A percentile compares a stretch with the other conserved stretches of the same genome.
Conservation (phyloP, 371 early-diverging fungal genomes). For the Choanephora cucurbitarum region DNA sequence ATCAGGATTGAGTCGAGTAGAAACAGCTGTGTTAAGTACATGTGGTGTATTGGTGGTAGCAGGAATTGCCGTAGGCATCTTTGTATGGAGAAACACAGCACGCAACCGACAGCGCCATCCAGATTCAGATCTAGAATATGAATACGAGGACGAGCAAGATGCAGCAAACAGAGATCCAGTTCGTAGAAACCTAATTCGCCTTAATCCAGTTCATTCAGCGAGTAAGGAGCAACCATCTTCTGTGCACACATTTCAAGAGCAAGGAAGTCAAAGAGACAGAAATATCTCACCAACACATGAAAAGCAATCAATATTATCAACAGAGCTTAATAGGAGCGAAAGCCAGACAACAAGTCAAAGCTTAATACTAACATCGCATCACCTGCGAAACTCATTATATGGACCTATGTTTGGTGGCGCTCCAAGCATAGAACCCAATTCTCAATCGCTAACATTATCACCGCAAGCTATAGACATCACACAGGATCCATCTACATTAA, state of each 20-base stretch:
- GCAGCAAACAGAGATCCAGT: neutral
- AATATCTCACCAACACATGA: neutral
- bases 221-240: no score
- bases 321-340: no score
- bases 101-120: neutral
- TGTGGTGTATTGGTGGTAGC: slow-evolving; percentile 21
- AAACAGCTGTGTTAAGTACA: slow-evolving; percentile 15
- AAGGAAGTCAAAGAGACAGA: no score
- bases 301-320: neutral
- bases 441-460: neutral
- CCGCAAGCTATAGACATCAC: slow-evolving; percentile 4
- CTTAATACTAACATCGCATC: neutral
- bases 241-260: no score
- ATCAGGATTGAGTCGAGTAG: slow-evolving; percentile 13
- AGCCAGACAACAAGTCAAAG: neutral
- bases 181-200: neutral
- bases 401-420: neutral
- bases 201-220: no score
- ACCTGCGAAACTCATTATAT: neutral
- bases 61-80: slow-evolving; percentile 22
- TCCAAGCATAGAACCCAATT: neutral
- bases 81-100: slow-evolving; percentile 21
- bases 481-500: slow-evolving; percentile 6
- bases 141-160: neutral
- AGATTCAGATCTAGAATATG: slow-evolving; percentile 4